These are phyloP conservation scores for Chenopodium suecicum DNA, from an alignment of 148 eudicot genomes.

Conservation along the genomic window DNA sequence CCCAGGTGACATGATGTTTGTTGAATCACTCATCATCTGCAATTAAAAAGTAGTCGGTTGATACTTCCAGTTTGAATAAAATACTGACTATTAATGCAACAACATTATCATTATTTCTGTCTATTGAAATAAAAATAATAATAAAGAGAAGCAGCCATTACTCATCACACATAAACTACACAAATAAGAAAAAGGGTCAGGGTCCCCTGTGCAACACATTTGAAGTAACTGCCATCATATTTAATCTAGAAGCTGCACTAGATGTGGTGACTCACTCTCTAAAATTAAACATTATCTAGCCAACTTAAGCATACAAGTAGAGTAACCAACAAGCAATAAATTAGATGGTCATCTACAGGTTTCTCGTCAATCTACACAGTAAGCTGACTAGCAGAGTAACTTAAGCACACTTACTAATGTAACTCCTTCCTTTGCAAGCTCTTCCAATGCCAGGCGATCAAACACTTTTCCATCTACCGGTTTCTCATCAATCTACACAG, in stretches of 20 bases:
- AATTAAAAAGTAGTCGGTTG: constrained; percentile 14
- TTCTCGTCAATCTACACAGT: no score
- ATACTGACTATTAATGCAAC: background rate
- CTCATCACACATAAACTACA: background rate
- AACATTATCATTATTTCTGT: no score
- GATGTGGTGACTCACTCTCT: background rate
- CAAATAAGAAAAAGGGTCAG: background rate
- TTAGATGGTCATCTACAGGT: background rate
- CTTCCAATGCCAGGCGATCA: constrained; percentile 85
- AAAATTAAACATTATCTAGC: background rate
- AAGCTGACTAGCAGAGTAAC: no score
- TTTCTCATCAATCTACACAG: constrained; percentile 83
- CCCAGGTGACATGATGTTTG: constrained; percentile 94
- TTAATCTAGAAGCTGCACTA: background rate
- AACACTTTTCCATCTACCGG: constrained; percentile 90
- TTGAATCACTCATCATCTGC: constrained; percentile 99
- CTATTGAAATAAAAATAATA: background rate
- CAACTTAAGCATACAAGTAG: background rate
- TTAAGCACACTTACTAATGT: constrained; percentile 61
- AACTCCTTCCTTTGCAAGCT: constrained; percentile 94
- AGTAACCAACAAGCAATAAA: background rate
- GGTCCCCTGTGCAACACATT: background rate
- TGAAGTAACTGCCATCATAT: background rate
- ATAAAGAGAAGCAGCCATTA: background rate
- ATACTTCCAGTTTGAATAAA: constrained; percentile 6